A percentile compares a stretch with the other conserved stretches of the same genome.
Evolutionary conservation across 164 flowering plant genomes (phyloP).

Genomic region (Annona squamosa): DNA sequence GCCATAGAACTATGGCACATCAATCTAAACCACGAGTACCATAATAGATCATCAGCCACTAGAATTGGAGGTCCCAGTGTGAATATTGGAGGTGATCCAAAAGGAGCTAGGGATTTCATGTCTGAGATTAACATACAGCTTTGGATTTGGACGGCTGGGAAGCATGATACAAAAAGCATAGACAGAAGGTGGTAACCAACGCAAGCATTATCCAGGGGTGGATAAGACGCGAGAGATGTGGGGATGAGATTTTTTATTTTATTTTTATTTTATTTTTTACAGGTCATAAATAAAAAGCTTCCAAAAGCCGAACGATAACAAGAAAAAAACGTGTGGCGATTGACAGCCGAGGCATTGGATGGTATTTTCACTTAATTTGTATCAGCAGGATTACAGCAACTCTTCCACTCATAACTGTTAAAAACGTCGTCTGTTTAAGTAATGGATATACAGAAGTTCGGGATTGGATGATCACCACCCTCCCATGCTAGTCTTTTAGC

Average conservation of each 20-base stretch:
- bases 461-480: too few relatives aligned
- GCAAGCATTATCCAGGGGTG: not conserved
- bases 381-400: not conserved
- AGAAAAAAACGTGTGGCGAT: not conserved
- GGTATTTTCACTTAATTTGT: not conserved
- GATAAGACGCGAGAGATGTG: not conserved
- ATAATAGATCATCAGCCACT: too few relatives aligned
- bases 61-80: too few relatives aligned
- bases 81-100: too few relatives aligned
- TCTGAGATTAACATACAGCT: not conserved
- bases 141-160: not conserved
- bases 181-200: not conserved
- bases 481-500: too few relatives aligned
- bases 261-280: not conserved
- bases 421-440: too few relatives aligned
- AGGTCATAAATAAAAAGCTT: not conserved
- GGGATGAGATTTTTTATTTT: not conserved
- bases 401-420: too few relatives aligned
- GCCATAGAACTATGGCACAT: too few relatives aligned
- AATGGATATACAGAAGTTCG: too few relatives aligned
- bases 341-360: not conserved
- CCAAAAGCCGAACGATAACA: not conserved
- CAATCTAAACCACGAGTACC: too few relatives aligned
- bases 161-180: not conserved
- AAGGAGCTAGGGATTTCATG: too few relatives aligned